These are phyloP conservation scores for Nothophytophthora sp. DNA, from an alignment of 352 stramenopile genomes.

Conservation along the genomic window DNA sequence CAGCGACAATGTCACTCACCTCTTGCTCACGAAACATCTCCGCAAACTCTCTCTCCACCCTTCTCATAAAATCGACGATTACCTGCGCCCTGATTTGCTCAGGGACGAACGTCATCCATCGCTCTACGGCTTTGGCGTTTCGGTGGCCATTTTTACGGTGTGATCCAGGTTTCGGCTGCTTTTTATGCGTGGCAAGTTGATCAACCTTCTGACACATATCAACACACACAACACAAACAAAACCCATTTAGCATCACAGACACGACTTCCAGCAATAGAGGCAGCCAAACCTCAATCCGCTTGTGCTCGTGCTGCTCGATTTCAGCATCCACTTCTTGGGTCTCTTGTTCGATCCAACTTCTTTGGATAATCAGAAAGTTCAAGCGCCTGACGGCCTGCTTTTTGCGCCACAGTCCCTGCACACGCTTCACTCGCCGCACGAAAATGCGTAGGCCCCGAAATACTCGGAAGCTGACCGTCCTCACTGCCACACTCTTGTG, in stretches of 20 bases:
- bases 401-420: slow-evolving; percentile 52
- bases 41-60: slow-evolving; percentile 38
- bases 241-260: slow-evolving; percentile 4
- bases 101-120: slow-evolving; percentile 56
- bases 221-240: slow-evolving; percentile 18
- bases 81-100: slow-evolving; percentile 31
- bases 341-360: slow-evolving; percentile 54
- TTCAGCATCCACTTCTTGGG: slow-evolving; percentile 44
- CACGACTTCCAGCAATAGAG: too few species aligned
- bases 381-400: slow-evolving; percentile 33
- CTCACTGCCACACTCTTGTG: slow-evolving; percentile 63
- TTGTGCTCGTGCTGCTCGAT: slow-evolving; percentile 43
- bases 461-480: slow-evolving; percentile 54
- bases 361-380: slow-evolving; percentile 46
- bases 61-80: slow-evolving; percentile 41
- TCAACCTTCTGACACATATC: slow-evolving; percentile 7
- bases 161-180: slow-evolving; percentile 16
- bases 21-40: slow-evolving; percentile 52
- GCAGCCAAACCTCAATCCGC: slow-evolving; percentile 26
- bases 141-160: slow-evolving; percentile 14
- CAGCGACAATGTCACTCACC: too few species aligned
- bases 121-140: slow-evolving; percentile 38
- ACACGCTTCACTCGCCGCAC: slow-evolving; percentile 53
- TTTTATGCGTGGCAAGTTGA: slow-evolving; percentile 11
- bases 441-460: slow-evolving; percentile 52